Evolutionary conservation across 2,329 filamentous ascomycete species (phyloP).

Genomic region (Ceratocystis cacaofunesta): DNA sequence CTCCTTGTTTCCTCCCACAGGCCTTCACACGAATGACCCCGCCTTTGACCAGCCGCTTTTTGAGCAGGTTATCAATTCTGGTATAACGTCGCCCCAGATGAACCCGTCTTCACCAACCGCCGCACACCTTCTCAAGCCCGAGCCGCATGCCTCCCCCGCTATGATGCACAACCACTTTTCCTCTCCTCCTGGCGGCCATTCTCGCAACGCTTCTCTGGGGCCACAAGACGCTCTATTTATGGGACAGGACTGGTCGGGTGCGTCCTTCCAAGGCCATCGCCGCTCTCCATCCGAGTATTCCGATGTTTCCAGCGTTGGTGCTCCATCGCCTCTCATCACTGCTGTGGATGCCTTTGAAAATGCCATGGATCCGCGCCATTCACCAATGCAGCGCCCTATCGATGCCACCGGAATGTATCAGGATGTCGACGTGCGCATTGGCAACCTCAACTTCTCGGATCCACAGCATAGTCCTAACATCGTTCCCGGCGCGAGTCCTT

Average conservation of each 20-base stretch:
- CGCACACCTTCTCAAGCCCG: constrained; percentile 38
- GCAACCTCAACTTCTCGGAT: constrained; percentile 67
- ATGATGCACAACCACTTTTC: constrained; percentile 42
- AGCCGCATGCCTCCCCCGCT: constrained; percentile 37
- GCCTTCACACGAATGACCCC: constrained; percentile 34
- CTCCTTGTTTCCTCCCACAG: constrained; percentile 42
- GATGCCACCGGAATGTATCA: constrained; percentile 41
- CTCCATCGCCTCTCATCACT: constrained; percentile 59
- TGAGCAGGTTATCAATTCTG: constrained; percentile 31
- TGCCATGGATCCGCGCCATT: constrained; percentile 46
- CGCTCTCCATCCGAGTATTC: constrained; percentile 82
- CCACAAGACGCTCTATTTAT: constrained; percentile 42
- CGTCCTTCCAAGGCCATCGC: constrained; percentile 65
- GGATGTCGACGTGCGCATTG: constrained; percentile 37
- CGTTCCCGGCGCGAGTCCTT: constrained; percentile 62
- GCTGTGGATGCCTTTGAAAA: constrained; percentile 65
- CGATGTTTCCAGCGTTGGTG: constrained; percentile 68
- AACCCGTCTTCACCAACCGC: constrained; percentile 40
- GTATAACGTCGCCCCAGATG: constrained; percentile 40
- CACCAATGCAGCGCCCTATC: constrained; percentile 63
- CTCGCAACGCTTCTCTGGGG: constrained; percentile 41
- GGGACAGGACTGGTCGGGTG: constrained; percentile 41
- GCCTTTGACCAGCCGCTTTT: constrained; percentile 50
- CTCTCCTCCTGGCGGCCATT: constrained; percentile 35
- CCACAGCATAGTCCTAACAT: constrained; percentile 42